Base-by-base conservation (phyloP, 2,329 filamentous ascomycete genomes). In the Rhynchosporium secalis region DNA sequence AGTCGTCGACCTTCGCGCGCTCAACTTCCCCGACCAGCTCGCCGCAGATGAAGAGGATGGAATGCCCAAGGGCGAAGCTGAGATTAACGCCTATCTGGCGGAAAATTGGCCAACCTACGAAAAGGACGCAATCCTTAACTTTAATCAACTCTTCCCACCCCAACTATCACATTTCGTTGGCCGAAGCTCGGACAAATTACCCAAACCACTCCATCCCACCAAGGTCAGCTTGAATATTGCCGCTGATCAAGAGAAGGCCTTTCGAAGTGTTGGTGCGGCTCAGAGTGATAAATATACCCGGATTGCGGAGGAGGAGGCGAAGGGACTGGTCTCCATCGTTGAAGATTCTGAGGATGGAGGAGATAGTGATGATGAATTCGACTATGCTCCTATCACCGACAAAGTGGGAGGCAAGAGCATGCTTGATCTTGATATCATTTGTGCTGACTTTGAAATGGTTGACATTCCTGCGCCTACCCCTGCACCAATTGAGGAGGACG, bases 211-310 rank as follows among this genome's bases (percentile, higher is more conserved):
- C 3, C 83, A 92, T 4, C 92, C 92, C 0, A 93, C 89, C 26
- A 99, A 99, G 76, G 82, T 96, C 61, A 92, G 86, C 65, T 81
- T 99, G 13, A 95, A 99, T 65, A 79, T 98, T 40, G 89, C 91
- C 2, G 83, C 85, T 52, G 95, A 98, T 70, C 90, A 96, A 68
- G 91, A 96, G 75, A 92, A 92, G 69, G 81, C 84, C 31, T 99
- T 98, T 74, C 86, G 87, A 61, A 85, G 94, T n/a, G 82, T 86
- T 0, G 87, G 87, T 0, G 82, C 86, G 31, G 80, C 83, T 0
- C 78, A 79, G 3, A 72, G 75, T 6, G 71, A 72, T 51, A 83
- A 86, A 49, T 83, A 85, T 52, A 81, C 86, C 63, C 83, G 83
- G 31, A 75, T 86, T 29, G 78, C 84, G 52, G 79, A 83, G 33